Base-by-base conservation (phyloP, 495 filamentous ascomycete genomes). In the Penicillium lividum region DNA sequence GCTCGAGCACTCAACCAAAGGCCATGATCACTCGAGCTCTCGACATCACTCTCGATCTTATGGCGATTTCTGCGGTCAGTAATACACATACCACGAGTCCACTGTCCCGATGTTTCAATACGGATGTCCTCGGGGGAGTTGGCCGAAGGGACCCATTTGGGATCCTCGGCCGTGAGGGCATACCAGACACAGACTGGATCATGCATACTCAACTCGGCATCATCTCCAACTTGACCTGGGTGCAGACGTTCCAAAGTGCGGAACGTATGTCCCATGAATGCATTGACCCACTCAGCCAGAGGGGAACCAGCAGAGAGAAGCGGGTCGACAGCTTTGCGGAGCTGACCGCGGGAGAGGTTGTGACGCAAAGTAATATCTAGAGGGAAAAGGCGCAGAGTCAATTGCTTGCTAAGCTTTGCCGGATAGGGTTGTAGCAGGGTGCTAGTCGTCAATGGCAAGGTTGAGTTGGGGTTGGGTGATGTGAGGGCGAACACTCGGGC, bases 141-240 rank as follows among this genome's bases (percentile, higher is more conserved):
- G 29, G 67, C 45, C 2, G 68, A 62, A 68, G 85, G 81, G 29
- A 63, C 68, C 77, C 78, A 80, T 1, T 68, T 61, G 9, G 69
- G 55, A 54, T 76, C 73, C 9, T 77, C 72, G 1, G 68, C 69
- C 1, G 86, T 86, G 43, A 95, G 71, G 65, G 89, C 86, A 67
- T 95, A 95, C 90, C 91, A 97, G 6, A 98, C 79, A 57, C 85
- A 89, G 25, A 97, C 73, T 9, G 93, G 93, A 67, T 99, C 94
- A 65, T 99, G 94, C 61, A 98, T 72, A 55, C 84, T 84, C 22
- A 97, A 73, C 29, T 80, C 80, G 1, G 83, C 82, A 34, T 66
- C 77, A 29, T 82, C 85, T 3, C 78, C 77, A 25, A 75, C 79
- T 7, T 77, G 70, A 48, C 80, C 77, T 9, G 83, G 77, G 42